Evolutionary conservation across 352 stramenopile species (phyloP).

Genomic region (Pythium coloratum): DNA sequence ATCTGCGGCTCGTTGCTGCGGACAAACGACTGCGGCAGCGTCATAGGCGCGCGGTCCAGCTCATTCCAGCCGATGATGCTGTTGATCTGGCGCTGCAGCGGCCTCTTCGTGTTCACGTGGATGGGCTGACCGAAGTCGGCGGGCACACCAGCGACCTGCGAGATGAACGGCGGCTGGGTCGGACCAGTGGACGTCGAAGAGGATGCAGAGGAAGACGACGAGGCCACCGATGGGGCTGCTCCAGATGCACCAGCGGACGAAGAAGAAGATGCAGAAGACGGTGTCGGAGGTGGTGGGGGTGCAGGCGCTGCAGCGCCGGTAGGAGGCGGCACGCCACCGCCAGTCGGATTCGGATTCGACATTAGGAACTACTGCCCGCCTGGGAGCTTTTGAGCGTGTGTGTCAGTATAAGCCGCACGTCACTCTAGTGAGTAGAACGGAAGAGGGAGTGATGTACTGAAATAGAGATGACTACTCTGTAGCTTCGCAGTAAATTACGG

Average conservation of each 20-base stretch:
- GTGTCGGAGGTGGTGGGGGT: background rate
- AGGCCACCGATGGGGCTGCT: constrained; percentile 1
- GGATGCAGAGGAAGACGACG: constrained; percentile 16
- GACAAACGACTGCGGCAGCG: constrained; percentile 68
- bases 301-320: background rate
- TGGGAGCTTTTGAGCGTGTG: background rate
- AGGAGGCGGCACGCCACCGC: background rate
- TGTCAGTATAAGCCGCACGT: background rate
- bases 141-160: constrained; percentile 34
- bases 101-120: constrained; percentile 73
- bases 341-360: background rate
- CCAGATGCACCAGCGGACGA: background rate
- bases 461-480: background rate
- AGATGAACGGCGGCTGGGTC: constrained; percentile 11
- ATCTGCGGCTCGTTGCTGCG: constrained; percentile 75
- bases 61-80: constrained; percentile 79
- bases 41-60: constrained; percentile 70
- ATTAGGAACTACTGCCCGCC: background rate
- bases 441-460: background rate
- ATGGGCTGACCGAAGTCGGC: constrained; percentile 67
- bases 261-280: background rate
- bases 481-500: constrained; percentile 1
- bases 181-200: constrained; percentile 6
- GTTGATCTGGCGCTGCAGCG: constrained; percentile 83
- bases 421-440: background rate